Percentiles rank a stretch among this genome's conserved stretches.
Conservation (phyloP, 1,284 basidiomycete genomes). For the Omphalotus olearius region DNA sequence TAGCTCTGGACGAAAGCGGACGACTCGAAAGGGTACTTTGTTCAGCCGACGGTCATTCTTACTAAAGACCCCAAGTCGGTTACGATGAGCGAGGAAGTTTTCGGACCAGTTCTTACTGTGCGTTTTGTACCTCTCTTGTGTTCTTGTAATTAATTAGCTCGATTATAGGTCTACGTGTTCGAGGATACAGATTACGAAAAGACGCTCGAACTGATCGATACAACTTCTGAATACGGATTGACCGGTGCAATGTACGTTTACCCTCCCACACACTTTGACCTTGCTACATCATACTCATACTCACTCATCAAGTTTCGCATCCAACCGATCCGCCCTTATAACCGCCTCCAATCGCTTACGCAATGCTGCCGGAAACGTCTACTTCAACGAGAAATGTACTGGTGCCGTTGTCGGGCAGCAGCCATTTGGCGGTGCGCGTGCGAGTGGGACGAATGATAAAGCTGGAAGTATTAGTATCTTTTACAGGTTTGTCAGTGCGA, state of each 20-base stretch:
- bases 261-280: constrained; percentile 1
- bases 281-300: constrained; percentile 8
- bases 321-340: constrained; percentile 75
- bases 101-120: constrained; percentile 94
- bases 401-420: constrained; percentile 96
- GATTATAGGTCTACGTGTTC: constrained; percentile 72
- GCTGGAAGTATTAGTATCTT: constrained; percentile 90
- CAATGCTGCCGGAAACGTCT: constrained; percentile 87
- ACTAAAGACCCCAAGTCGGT: constrained; percentile 90
- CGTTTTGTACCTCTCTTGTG: constrained; percentile 19
- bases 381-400: constrained; percentile 96
- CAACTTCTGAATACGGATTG: constrained; percentile 85
- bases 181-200: constrained; percentile 81
- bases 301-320: constrained; percentile 61
- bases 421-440: constrained; percentile 93
- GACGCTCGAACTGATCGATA: constrained; percentile 86
- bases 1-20: constrained; percentile 47
- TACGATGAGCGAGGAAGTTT: constrained; percentile 95
- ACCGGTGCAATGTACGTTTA: constrained; percentile 81
- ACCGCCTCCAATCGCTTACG: constrained; percentile 76
- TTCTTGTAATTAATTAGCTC: constrained; percentile 5
- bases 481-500: constrained; percentile 84
- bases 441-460: constrained; percentile 97
- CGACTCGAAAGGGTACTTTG: constrained; percentile 90
- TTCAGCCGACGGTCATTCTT: constrained; percentile 93